Percentiles rank a stretch among this genome's conserved stretches.
Evolutionary conservation across 495 filamentous ascomycete species (phyloP).

Genomic region (Penicillium samsonianum): DNA sequence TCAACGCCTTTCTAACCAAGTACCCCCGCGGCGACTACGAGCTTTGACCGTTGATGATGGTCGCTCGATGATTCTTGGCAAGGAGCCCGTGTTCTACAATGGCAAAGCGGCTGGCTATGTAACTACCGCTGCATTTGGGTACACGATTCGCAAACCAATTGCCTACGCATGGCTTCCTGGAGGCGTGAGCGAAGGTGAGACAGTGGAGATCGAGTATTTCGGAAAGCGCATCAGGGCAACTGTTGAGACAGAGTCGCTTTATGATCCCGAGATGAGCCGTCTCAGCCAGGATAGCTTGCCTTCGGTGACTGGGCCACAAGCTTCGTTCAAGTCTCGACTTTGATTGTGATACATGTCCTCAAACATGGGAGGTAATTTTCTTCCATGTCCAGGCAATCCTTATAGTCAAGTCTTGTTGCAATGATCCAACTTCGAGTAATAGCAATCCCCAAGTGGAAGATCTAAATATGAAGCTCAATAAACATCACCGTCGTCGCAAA

Average conservation of each 20-base stretch:
- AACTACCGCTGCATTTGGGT: slow-evolving; percentile 51
- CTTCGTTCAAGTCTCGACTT: slow-evolving; percentile 17
- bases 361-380: too few relatives aligned
- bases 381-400: too few relatives aligned
- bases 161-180: slow-evolving; percentile 50
- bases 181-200: slow-evolving; percentile 31
- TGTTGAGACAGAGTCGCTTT: slow-evolving; percentile 39
- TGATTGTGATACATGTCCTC: background rate
- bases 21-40: slow-evolving; percentile 33
- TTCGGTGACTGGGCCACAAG: slow-evolving; percentile 8
- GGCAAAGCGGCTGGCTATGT: slow-evolving; percentile 47
- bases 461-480: too few relatives aligned
- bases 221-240: slow-evolving; percentile 45
- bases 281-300: slow-evolving; percentile 20
- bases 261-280: slow-evolving; percentile 39
- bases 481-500: too few relatives aligned
- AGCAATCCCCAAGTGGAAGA: too few relatives aligned
- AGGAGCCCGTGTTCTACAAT: slow-evolving; percentile 49
- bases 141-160: slow-evolving; percentile 45
- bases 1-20: slow-evolving; percentile 24
- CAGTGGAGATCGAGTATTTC: slow-evolving; percentile 53
- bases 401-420: too few relatives aligned
- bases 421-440: too few relatives aligned
- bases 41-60: slow-evolving; percentile 49
- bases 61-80: slow-evolving; percentile 48